Conservation (phyloP, 2,329 filamentous ascomycete genomes). For the Biscogniauxia mediterranea region DNA sequence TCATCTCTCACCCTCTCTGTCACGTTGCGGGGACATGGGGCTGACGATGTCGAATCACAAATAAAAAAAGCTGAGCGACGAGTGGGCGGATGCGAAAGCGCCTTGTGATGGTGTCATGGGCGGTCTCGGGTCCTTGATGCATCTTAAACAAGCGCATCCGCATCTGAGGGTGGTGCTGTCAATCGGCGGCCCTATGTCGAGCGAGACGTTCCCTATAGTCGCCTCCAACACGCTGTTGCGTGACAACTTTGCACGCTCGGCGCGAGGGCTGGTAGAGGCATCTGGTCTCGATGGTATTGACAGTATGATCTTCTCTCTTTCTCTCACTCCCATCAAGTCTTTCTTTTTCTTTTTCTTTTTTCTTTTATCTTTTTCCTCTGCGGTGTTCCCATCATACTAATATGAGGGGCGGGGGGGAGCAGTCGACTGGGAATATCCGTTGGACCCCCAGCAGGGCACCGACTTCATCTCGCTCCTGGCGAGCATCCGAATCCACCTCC, state of each 20-base stretch:
- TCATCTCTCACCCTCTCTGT: slow-evolving; percentile 16
- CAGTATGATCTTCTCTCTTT: slow-evolving; percentile 48
- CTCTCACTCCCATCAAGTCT: background rate
- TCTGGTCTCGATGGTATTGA: slow-evolving; percentile 75
- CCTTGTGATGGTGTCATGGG: slow-evolving; percentile 70
- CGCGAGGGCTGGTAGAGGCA: slow-evolving; percentile 64
- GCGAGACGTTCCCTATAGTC: slow-evolving; percentile 65
- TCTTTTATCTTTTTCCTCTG: no score
- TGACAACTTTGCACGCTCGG: slow-evolving; percentile 69
- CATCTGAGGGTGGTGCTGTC: slow-evolving; percentile 75
- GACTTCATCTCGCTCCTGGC: slow-evolving; percentile 70
- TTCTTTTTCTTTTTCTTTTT: background rate
- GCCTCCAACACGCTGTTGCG: slow-evolving; percentile 59
- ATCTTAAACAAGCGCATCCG: slow-evolving; percentile 68
- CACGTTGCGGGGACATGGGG: background rate
- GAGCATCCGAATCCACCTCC: slow-evolving; percentile 64
- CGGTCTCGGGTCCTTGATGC: slow-evolving; percentile 70
- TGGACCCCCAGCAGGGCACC: slow-evolving; percentile 61
- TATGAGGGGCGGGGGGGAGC: slow-evolving; percentile 1
- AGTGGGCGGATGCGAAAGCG: slow-evolving; percentile 72
- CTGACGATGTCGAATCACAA: background rate
- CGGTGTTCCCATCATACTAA: slow-evolving; percentile 2
- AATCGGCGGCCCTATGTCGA: slow-evolving; percentile 66
- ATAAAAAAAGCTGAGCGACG: slow-evolving; percentile 67
- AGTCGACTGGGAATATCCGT: slow-evolving; percentile 83